Percentiles rank a stretch among this genome's conserved stretches.
phyloP scores from a whole-genome alignment of 257 asterid genomes.

The Nicotiana knightiana region DNA sequence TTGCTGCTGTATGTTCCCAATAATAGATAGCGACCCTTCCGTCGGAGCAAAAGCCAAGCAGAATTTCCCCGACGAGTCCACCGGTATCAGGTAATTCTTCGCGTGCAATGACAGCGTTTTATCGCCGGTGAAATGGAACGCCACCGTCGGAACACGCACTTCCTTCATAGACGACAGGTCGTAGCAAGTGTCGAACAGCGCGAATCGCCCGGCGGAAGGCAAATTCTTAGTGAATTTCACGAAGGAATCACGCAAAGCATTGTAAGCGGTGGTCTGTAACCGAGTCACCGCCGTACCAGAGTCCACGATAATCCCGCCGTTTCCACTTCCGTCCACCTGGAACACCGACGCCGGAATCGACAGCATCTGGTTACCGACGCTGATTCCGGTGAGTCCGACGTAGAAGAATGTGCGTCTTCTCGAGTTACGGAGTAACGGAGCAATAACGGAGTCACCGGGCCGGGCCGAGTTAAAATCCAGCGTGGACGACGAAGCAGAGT shows the following conservation, averaged over 20 bases:
- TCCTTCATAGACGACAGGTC: conserved; percentile 33
- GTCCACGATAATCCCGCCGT: conserved; percentile 80
- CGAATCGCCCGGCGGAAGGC: conserved; percentile 26
- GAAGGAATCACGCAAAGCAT: conserved; percentile 47
- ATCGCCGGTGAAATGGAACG: conserved; percentile 50
- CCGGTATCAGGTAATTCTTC: conserved; percentile 57
- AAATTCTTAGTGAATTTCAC: conserved; percentile 14
- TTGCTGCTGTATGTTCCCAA: conserved; percentile 86
- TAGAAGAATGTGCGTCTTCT: conserved; percentile 31
- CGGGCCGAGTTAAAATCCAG: conserved; percentile 59
- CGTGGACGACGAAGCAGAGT: conserved; percentile 55
- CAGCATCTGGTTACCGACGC: conserved; percentile 46
- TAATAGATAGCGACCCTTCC: conserved; percentile 46
- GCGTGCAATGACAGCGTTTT: conserved; percentile 39
- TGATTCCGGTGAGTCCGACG: conserved; percentile 59
- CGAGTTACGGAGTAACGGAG: conserved; percentile 47
- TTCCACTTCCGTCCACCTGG: conserved; percentile 36
- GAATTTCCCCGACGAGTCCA: conserved; percentile 40
- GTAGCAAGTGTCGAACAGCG: conserved; percentile 74
- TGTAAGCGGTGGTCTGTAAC: conserved; percentile 45
- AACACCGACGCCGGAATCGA: conserved; percentile 30
- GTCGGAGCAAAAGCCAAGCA: conserved; percentile 77
- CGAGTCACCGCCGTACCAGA: conserved; percentile 92
- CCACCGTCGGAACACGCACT: conserved; percentile 59
- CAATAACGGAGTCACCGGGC: conserved; percentile 49